Evolutionary conservation across 2,329 filamentous ascomycete genomes (phyloP).

Genomic region (Calonectria crousiana): DNA sequence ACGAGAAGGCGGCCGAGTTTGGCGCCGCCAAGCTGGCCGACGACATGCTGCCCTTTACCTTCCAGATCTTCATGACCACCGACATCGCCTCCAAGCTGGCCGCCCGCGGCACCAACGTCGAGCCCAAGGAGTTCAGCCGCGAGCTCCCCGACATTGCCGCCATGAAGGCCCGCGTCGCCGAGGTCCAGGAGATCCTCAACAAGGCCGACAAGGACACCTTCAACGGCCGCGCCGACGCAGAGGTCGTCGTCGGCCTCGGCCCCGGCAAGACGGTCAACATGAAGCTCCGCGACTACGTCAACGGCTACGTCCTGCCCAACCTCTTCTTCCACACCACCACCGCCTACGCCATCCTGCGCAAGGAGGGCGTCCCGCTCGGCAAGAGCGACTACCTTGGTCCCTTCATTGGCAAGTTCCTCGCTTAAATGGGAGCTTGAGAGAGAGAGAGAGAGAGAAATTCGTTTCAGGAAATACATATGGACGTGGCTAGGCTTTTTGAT

Average conservation of each 20-base stretch:
- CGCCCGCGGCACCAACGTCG: slow-evolving; percentile 48
- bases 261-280: slow-evolving; percentile 42
- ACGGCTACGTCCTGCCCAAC: slow-evolving; percentile 67
- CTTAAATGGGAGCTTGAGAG: not conserved
- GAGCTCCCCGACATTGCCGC: slow-evolving; percentile 51
- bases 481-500: not conserved
- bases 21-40: slow-evolving; percentile 47
- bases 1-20: slow-evolving; percentile 44
- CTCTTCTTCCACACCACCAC: slow-evolving; percentile 73
- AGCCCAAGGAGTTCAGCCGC: slow-evolving; percentile 41
- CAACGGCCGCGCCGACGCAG: slow-evolving; percentile 46
- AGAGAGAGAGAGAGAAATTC: no score
- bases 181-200: slow-evolving; percentile 45
- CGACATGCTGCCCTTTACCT: slow-evolving; percentile 59
- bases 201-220: slow-evolving; percentile 50
- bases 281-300: slow-evolving; percentile 56
- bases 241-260: slow-evolving; percentile 48
- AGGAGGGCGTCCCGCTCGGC: slow-evolving; percentile 71
- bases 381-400: slow-evolving; percentile 66
- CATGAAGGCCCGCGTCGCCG: slow-evolving; percentile 49
- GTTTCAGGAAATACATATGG: not conserved
- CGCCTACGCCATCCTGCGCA: slow-evolving; percentile 71
- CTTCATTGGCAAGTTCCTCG: slow-evolving; percentile 48
- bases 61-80: slow-evolving; percentile 53
- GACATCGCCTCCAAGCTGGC: slow-evolving; percentile 48